Percentiles rank a stretch among this genome's conserved stretches.
Conservation (phyloP, 345 rosid genomes). For the Eucalyptus curtisii region DNA sequence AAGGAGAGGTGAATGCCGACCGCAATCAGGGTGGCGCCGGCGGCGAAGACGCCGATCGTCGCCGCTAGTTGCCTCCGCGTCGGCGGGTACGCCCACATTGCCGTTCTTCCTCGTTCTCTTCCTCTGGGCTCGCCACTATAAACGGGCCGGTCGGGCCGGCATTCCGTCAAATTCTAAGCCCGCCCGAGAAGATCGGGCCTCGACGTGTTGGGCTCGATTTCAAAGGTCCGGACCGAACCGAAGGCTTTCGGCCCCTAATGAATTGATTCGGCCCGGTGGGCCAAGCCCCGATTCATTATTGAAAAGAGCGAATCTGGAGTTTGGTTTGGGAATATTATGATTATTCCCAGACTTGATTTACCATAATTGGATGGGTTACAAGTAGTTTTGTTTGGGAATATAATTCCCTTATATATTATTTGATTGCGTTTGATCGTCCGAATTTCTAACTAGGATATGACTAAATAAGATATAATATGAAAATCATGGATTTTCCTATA, state of each 20-base stretch:
- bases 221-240: constrained; percentile 1
- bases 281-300: not conserved
- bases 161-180: not conserved
- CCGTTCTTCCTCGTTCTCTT: constrained; percentile 6
- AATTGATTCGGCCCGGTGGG: not conserved
- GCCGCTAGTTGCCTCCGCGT: constrained; percentile 44
- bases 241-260: constrained; percentile 4
- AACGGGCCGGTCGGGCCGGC: not conserved
- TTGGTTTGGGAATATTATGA: not conserved
- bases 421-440: fast-evolving
- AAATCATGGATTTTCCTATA: fast-evolving
- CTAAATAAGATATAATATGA: fast-evolving
- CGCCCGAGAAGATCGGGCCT: not conserved
- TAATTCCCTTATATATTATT: not conserved
- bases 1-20: constrained; percentile 55
- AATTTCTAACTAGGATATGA: fast-evolving
- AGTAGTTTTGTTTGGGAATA: not conserved
- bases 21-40: constrained; percentile 33
- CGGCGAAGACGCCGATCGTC: constrained; percentile 22
- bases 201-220: not conserved
- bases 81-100: constrained; percentile 57
- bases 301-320: not conserved
- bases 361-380: not conserved
- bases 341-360: not conserved
- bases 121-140: not conserved